These are phyloP conservation scores for Penicillium antarcticum DNA, from an alignment of 495 filamentous ascomycete species.

Conservation along the genomic window DNA sequence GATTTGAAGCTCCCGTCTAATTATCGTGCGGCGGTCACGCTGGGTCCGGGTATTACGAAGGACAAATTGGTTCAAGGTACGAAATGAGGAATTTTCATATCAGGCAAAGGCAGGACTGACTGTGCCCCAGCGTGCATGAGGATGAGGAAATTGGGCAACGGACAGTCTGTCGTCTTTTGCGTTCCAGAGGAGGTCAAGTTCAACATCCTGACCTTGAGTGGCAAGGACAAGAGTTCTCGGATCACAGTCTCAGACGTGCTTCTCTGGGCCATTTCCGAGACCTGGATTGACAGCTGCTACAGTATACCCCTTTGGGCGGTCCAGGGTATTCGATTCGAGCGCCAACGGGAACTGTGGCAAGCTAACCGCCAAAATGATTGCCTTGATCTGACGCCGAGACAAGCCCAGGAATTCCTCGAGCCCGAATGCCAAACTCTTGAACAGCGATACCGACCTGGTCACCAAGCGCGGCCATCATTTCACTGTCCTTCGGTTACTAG, in stretches of 20 bases:
- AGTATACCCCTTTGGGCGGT: conserved; percentile 57
- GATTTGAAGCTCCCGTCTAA: conserved; percentile 62
- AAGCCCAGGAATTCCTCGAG: conserved; percentile 47
- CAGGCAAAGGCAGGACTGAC: too few species aligned
- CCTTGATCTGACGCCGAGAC: too few species aligned
- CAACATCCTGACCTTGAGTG: conserved; percentile 37
- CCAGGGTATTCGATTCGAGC: conserved; percentile 52
- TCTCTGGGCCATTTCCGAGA: conserved; percentile 57
- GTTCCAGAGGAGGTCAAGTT: conserved; percentile 48
- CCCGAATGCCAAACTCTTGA: conserved; percentile 43
- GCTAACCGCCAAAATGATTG: too few species aligned
- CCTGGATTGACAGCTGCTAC: conserved; percentile 43
- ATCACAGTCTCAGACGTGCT: conserved; percentile 52
- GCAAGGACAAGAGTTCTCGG: neutral
- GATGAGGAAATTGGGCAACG: conserved; percentile 58
- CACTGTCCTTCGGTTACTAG: too few species aligned
- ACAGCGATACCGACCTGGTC: conserved; percentile 32
- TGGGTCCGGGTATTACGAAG: conserved; percentile 67
- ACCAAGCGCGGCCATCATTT: too few species aligned
- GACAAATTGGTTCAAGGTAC: conserved; percentile 75
- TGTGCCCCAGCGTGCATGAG: conserved; percentile 73
- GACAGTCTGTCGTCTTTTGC: conserved; percentile 61
- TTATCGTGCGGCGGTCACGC: conserved; percentile 64
- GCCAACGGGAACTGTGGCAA: conserved; percentile 23
- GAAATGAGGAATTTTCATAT: too few species aligned